Base-by-base conservation (phyloP, 2,329 filamentous ascomycete species). In the Fusarium longipes region DNA sequence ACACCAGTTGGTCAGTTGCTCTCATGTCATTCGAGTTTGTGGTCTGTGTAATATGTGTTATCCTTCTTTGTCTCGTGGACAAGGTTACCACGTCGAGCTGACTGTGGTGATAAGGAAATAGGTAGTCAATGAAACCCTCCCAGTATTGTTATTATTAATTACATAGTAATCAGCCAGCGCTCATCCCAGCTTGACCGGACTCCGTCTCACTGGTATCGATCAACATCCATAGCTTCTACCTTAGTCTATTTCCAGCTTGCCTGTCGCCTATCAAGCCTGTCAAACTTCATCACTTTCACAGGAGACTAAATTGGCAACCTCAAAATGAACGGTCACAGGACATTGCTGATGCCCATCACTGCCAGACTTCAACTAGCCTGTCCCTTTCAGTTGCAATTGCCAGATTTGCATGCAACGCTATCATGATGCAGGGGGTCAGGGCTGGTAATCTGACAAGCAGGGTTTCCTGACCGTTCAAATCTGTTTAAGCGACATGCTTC, bases 401-500 rank as follows among this genome's bases (percentile, higher is more conserved):
- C 68, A 73, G 70, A 70, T 73, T 72, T 58, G 36, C 56, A 70
- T 72, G 53, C 66, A 43, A 73, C 70, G 54, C 53, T 65, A 62
- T 49, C 40, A 63, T 32, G 47, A 52, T 58, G 30, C 63, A 70
- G 35, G 42, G 52, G 43, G 42, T 45, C 52, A 58, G 63, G 68
- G 47, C 60, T 57, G 40, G 25, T 45, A 47, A 54, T 52, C 63
- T 65, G 55, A 56, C 57, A 61, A 57, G 55, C 65, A 66, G 61
- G 65, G 65, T 7, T 65, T 40, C 22, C n/a, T 60, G 22, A 29
- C 44, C 40, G 33, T 54, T 50, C 51, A 57, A 56, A 35, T 55
- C 36, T 57, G 47, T 47, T 61, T 62, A 66, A 62, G 66, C 61
- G 57, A 57, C 33, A 45, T 61, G 25, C 55, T 61, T 18, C 55